These are phyloP conservation scores for Inga leiocalycina DNA, from an alignment of 306 rosid genomes.

Conservation along the genomic window DNA sequence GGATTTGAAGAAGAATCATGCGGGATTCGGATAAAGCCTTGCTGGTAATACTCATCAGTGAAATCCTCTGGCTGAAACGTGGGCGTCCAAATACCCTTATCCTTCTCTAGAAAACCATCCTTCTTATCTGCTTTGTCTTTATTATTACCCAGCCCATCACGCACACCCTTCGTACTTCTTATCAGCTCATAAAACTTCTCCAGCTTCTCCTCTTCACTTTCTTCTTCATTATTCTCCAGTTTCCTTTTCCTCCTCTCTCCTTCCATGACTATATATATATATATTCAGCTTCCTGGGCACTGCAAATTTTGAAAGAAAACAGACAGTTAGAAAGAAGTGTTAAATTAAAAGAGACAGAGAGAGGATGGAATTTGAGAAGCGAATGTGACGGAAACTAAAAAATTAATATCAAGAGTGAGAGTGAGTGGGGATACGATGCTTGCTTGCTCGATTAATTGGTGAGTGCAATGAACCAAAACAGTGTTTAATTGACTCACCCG, in stretches of 20 bases:
- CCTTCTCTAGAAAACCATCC: conserved; percentile 10
- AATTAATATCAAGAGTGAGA: neutral
- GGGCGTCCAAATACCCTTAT: conserved; percentile 61
- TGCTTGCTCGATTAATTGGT: neutral
- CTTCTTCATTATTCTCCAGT: conserved; percentile 41
- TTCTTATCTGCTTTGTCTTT: conserved; percentile 22
- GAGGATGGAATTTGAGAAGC: neutral
- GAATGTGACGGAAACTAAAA: neutral
- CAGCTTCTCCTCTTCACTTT: conserved; percentile 59
- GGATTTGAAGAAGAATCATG: neutral
- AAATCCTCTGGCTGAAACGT: conserved; percentile 78
- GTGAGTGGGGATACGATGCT: neutral
- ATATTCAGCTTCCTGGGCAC: neutral
- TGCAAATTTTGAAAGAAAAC: neutral
- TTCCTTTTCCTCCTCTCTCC: conserved; percentile 67
- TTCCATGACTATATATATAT: conserved; percentile 45
- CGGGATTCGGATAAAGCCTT: neutral
- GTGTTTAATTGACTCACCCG: conserved; percentile 28
- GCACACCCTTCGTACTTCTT: conserved; percentile 60
- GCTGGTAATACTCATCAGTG: conserved; percentile 33
- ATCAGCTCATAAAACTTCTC: conserved; percentile 75
- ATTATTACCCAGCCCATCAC: conserved; percentile 34
- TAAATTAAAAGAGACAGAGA: neutral
- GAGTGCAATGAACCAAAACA: conserved; percentile 25
- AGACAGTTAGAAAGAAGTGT: neutral